Evolutionary conservation across 169 alveolate genomes (phyloP), one percentile per base, ranked within the genome.

Genomic region (Babesia ovis): DNA sequence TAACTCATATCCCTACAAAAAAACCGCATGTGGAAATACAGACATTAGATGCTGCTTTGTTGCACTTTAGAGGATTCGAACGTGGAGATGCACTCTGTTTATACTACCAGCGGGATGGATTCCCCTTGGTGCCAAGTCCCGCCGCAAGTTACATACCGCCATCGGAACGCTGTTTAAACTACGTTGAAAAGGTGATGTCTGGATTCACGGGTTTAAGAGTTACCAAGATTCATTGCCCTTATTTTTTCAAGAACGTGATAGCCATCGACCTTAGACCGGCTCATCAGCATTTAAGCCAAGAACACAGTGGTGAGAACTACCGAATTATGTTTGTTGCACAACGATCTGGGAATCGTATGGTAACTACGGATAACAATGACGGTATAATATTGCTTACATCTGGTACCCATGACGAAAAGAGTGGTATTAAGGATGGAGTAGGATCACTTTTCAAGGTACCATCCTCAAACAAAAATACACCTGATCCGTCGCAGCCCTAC

Each of bases 1-100:
- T 43, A 46, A 77, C 86, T 23, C 56, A 61, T 12, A 50, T 68
- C 23, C 75, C 70, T 0, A 20, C 37, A 14, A 37, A 77, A 74
- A 51, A 51, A 32, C 29, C 50, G 34, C 39, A 31, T 12, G 62
- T 31, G 3, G 67, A 45, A 31, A 11, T n/a, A 32, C 55, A 46
- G 51, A 58, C 64, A 6, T 22, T 73, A 35, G 84, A 74, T 6
- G 54, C 62, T 11, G 57, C 62, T 9, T 23, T 77, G 42, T 77
- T 77, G 66, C 86, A 77, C 27, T 77, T 77, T 66, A 67, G 86
- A 43, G 86, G 86, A 25, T 77, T 61, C 54, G 86, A 77, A 54
- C 43, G 81, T 4, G 86, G 82, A 1, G 86, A 77, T 16, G 35
- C 73, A 35, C 23, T 64, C 8, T 77, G 86, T 34, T 39, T 77